Percentiles rank a stretch among this genome's conserved stretches.
Conservation (phyloP, 305 asterid species). For the Solanum hybrid region DNA sequence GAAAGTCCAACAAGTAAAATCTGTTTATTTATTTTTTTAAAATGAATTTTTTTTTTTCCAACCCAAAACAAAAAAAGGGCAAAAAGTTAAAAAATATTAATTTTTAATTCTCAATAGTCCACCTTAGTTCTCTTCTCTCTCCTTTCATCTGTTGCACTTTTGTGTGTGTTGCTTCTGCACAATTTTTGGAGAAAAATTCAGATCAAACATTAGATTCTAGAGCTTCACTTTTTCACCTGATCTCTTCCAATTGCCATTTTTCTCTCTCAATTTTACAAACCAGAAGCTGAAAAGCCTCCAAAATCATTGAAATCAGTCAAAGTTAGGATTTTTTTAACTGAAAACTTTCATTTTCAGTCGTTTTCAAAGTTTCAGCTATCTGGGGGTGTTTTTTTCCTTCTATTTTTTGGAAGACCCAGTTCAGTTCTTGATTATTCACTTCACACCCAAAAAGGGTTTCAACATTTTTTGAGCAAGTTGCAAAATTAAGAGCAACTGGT, state of each 20-base stretch:
- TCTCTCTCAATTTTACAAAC: background rate
- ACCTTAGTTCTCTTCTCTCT: background rate
- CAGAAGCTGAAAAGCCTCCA: background rate
- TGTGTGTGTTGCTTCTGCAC: slow-evolving; percentile 1
- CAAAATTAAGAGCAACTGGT: background rate
- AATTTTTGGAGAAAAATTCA: background rate
- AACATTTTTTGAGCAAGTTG: background rate
- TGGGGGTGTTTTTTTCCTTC: background rate
- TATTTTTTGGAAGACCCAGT: background rate
- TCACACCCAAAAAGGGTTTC: background rate
- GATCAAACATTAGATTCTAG: slow-evolving; percentile 4
- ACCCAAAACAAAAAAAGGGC: background rate
- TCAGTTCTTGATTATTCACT: background rate
- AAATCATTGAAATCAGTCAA: background rate
- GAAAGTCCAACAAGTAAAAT: background rate
- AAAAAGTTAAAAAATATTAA: background rate
- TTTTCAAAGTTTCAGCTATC: slow-evolving; percentile 3
- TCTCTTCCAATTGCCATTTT: background rate
- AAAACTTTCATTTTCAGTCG: background rate
- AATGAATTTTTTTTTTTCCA: background rate
- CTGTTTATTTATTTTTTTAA: background rate
- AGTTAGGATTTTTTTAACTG: background rate
- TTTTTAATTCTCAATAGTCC: background rate
- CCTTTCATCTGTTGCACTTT: background rate
- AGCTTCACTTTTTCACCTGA: background rate